These are phyloP conservation scores for Colletotrichum destructivum DNA, from an alignment of 2,329 filamentous ascomycete genomes.

Conservation along the genomic window DNA sequence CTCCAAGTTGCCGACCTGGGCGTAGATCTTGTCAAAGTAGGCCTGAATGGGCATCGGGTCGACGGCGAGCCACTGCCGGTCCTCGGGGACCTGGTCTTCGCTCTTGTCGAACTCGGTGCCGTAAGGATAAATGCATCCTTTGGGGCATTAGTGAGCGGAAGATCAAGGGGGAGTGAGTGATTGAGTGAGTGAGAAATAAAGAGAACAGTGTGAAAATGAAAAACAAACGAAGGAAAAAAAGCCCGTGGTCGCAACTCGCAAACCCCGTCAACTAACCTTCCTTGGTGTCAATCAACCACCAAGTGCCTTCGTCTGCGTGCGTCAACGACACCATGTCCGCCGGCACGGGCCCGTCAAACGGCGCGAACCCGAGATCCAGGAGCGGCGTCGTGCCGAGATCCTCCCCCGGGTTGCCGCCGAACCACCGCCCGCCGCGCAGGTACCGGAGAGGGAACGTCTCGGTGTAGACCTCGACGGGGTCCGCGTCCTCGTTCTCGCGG, in stretches of 20 bases:
- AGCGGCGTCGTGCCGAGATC: constrained; percentile 27
- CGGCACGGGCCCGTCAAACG: constrained; percentile 41
- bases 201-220: too few relatives aligned
- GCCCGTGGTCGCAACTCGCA: not conserved
- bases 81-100: constrained; percentile 13
- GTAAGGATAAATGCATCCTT: constrained; percentile 39
- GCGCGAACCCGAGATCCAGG: constrained; percentile 37
- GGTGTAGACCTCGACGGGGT: constrained; percentile 36
- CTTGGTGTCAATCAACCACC: constrained; percentile 39
- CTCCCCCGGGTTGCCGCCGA: constrained; percentile 17
- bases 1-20: constrained; percentile 36
- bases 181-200: too few relatives aligned
- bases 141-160: not conserved
- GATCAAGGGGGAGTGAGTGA: not conserved
- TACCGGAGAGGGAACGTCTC: constrained; percentile 40
- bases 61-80: constrained; percentile 37
- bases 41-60: constrained; percentile 25
- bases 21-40: constrained; percentile 35
- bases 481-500: constrained; percentile 33
- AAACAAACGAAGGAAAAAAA: not conserved
- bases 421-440: constrained; percentile 39
- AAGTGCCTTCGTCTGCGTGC: constrained; percentile 38
- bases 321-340: constrained; percentile 40
- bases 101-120: constrained; percentile 32
- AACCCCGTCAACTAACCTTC: constrained; percentile 21